These are phyloP conservation scores for Sporisorium scitamineum DNA, from an alignment of 1,284 basidiomycete species.

Conservation along the genomic window DNA sequence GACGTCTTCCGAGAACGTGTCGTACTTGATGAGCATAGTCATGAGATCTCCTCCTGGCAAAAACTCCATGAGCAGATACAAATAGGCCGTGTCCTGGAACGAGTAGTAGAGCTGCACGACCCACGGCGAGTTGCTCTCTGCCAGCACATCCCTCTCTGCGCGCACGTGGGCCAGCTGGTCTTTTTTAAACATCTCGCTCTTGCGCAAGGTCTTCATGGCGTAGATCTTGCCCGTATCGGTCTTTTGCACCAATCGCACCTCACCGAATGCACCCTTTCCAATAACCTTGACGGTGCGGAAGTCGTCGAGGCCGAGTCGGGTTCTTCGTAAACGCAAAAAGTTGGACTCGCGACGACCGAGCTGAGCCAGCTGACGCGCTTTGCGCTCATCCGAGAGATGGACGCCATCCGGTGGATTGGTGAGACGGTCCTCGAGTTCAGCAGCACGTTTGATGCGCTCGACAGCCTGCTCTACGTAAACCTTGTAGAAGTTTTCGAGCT, in stretches of 20 bases:
- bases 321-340: slow-evolving; percentile 88
- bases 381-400: slow-evolving; percentile 78
- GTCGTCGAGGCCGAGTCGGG: slow-evolving; percentile 90
- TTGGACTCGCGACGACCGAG: slow-evolving; percentile 84
- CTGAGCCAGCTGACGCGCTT: slow-evolving; percentile 88
- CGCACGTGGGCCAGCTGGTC: slow-evolving; percentile 97
- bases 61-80: slow-evolving; percentile 99
- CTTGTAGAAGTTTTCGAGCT: slow-evolving; percentile 97
- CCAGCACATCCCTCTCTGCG: slow-evolving; percentile 97
- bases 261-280: slow-evolving; percentile 98
- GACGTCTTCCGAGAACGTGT: slow-evolving; percentile 98
- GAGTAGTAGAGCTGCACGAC: slow-evolving; percentile 98
- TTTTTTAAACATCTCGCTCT: slow-evolving; percentile 99
- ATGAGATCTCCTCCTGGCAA: slow-evolving; percentile 97
- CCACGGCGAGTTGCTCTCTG: slow-evolving; percentile 97
- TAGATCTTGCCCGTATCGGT: slow-evolving; percentile 97
- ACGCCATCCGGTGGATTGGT: slow-evolving; percentile 59
- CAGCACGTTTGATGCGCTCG: slow-evolving; percentile 88
- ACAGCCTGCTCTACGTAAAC: slow-evolving; percentile 91
- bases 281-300: slow-evolving; percentile 98
- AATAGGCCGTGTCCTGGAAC: slow-evolving; percentile 94
- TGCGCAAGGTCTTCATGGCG: slow-evolving; percentile 98
- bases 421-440: slow-evolving; percentile 90
- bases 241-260: slow-evolving; percentile 96
- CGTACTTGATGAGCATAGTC: slow-evolving; percentile 99